phyloP scores from a whole-genome alignment of 106 monocot genomes.

The Triglochin maritima region DNA sequence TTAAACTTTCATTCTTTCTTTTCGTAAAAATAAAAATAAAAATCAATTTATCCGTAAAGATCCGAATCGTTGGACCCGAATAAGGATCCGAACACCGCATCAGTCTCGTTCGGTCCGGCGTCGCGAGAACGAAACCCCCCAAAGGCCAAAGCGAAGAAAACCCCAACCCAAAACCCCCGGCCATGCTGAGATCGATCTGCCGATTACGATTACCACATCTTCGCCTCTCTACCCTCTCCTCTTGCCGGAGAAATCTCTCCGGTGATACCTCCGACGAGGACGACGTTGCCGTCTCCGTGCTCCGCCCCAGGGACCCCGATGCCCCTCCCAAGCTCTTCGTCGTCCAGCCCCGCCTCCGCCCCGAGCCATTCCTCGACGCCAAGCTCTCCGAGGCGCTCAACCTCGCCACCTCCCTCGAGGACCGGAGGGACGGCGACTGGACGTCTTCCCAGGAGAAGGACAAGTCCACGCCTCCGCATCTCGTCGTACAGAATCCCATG shows the following conservation, averaged over 20 bases:
- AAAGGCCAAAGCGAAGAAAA: no score
- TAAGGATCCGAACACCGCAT: no score
- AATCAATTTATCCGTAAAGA: no score
- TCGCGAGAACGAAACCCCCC: no score
- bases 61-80: no score
- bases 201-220: background rate
- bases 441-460: slow-evolving; percentile 18
- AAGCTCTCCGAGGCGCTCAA: slow-evolving; percentile 94
- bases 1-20: no score
- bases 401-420: slow-evolving; percentile 83
- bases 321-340: slow-evolving; percentile 69
- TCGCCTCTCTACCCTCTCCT: slow-evolving; percentile 15
- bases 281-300: slow-evolving; percentile 9
- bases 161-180: no score
- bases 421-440: slow-evolving; percentile 55
- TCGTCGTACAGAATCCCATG: slow-evolving; percentile 81
- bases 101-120: no score
- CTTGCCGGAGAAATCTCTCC: slow-evolving; percentile 8
- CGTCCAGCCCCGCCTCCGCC: slow-evolving; percentile 88
- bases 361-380: slow-evolving; percentile 40
- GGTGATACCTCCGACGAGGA: slow-evolving; percentile 21
- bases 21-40: no score
- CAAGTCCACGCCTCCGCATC: slow-evolving; percentile 49
- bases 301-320: slow-evolving; percentile 21
- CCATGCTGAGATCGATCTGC: background rate